Evolutionary conservation across 139 green algal genomes (phyloP).

Genomic region (Yamagishiella unicocca): DNA sequence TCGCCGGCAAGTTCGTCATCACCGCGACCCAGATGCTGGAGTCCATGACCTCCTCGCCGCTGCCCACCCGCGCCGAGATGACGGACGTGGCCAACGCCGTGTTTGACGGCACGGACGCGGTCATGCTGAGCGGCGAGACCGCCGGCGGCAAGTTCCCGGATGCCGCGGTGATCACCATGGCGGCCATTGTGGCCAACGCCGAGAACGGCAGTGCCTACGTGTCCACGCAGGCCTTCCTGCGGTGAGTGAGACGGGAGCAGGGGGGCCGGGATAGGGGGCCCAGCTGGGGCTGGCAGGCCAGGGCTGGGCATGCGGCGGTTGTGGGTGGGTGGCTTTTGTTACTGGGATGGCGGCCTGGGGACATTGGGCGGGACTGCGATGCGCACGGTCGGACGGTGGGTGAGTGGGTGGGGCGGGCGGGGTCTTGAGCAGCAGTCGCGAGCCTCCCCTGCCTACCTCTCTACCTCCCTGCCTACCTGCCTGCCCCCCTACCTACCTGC

Average conservation of each 20-base stretch:
- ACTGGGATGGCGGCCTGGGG: too few relatives aligned
- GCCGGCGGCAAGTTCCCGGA: conserved; percentile 76
- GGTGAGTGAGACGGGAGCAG: conserved; percentile 29
- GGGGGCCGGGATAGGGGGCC: too few relatives aligned
- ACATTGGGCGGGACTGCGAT: too few relatives aligned
- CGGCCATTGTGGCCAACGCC: conserved; percentile 71
- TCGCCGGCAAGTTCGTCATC: conserved; percentile 68
- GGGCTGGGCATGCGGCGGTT: too few relatives aligned
- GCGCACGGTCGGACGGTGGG: too few relatives aligned
- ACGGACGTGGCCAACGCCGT: conserved; percentile 78
- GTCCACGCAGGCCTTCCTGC: conserved; percentile 43
- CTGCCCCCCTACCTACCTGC: not conserved
- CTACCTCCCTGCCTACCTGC: not conserved
- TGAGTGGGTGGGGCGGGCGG: too few relatives aligned
- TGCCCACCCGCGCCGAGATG: conserved; percentile 75
- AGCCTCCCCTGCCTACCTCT: too few relatives aligned
- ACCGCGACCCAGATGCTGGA: conserved; percentile 66
- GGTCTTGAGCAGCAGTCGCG: too few relatives aligned
- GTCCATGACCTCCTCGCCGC: conserved; percentile 69
- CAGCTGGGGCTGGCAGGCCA: too few relatives aligned
- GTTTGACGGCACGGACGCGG: conserved; percentile 74
- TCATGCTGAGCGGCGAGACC: conserved; percentile 81
- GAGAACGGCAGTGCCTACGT: conserved; percentile 64
- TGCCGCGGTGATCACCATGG: conserved; percentile 75
- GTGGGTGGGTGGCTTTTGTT: too few relatives aligned